Conservation (phyloP, 2,329 filamentous ascomycete genomes). For the Grosmannia huntii region DNA sequence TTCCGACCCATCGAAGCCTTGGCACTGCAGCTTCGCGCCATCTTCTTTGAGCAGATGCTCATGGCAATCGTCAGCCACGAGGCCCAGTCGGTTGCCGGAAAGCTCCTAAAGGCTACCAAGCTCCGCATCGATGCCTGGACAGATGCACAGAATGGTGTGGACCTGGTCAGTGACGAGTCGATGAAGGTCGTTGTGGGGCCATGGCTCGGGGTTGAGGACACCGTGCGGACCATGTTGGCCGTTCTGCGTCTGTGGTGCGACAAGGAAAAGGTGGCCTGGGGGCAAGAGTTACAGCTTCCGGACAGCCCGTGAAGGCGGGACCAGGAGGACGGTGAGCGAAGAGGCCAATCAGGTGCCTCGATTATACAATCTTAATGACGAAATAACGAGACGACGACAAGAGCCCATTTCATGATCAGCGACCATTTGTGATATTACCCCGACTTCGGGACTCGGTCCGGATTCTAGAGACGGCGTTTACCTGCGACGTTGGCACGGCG, state of each 20-base stretch:
- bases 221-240: conserved; percentile 24
- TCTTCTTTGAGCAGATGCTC: conserved; percentile 30
- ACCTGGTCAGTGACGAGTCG: conserved; percentile 18
- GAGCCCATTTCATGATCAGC: not conserved
- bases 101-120: conserved; percentile 13
- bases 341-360: not conserved
- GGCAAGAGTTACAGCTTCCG: conserved; percentile 11
- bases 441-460: not conserved
- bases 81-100: conserved; percentile 17
- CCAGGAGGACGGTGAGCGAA: not conserved
- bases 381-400: not conserved
- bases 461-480: not conserved
- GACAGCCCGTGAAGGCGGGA: not conserved
- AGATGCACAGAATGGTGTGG: conserved; percentile 17
- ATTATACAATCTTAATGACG: not conserved
- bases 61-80: conserved; percentile 18
- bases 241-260: conserved; percentile 31
- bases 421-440: not conserved
- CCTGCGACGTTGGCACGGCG: not conserved
- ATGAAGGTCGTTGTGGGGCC: conserved; percentile 22
- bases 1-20: conserved; percentile 25
- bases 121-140: conserved; percentile 17
- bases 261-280: conserved; percentile 32
- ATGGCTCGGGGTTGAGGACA: conserved; percentile 33
- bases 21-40: conserved; percentile 29